These are phyloP conservation scores for Asparagopsis taxiformis DNA, from an alignment of 31 red algal genomes.

Conservation along the genomic window DNA sequence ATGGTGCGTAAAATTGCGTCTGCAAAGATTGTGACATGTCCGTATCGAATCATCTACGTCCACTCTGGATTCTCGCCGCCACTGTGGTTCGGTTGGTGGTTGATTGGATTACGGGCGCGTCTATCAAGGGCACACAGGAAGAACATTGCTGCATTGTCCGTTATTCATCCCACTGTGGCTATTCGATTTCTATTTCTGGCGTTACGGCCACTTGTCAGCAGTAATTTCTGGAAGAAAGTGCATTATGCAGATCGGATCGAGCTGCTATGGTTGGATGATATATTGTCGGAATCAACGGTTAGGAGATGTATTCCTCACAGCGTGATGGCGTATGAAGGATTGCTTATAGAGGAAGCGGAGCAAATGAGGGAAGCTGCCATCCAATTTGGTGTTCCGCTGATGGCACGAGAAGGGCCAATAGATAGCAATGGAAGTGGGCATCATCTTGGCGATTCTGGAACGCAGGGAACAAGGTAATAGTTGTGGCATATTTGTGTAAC, in stretches of 20 bases:
- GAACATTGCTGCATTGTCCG: constrained; percentile 37
- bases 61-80: constrained; percentile 54
- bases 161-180: constrained; percentile 41
- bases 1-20: neutral
- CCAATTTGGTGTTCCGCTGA: constrained; percentile 33
- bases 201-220: constrained; percentile 16
- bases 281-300: constrained; percentile 25
- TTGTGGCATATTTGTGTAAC: too few species aligned
- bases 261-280: constrained; percentile 64
- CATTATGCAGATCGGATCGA: constrained; percentile 67
- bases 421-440: too few species aligned
- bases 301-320: constrained; percentile 21
- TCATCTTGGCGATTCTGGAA: too few species aligned
- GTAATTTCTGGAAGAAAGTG: constrained; percentile 45
- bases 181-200: constrained; percentile 34
- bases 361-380: constrained; percentile 25
- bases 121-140: constrained; percentile 47
- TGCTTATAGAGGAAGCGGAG: constrained; percentile 38
- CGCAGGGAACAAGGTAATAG: too few species aligned
- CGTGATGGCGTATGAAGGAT: constrained; percentile 38
- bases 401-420: constrained; percentile 6
- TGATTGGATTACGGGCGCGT: constrained; percentile 21
- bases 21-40: constrained; percentile 11
- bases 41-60: constrained; percentile 44
- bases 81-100: constrained; percentile 54